These are phyloP conservation scores for Acrodontium crateriforme DNA, from an alignment of 2,329 filamentous ascomycete genomes.

Conservation along the genomic window DNA sequence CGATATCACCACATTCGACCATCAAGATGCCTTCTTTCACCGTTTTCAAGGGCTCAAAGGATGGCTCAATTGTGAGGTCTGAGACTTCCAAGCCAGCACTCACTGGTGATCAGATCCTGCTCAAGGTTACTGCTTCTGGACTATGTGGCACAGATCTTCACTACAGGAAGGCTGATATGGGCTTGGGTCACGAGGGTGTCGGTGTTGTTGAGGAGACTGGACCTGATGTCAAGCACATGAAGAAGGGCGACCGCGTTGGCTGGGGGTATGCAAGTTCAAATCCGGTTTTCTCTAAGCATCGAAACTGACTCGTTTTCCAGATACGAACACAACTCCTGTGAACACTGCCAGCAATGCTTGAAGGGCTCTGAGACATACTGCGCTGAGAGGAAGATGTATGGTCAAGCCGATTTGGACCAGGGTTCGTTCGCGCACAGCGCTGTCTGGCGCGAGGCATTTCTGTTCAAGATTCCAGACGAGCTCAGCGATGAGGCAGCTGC, in stretches of 20 bases:
- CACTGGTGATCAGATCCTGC: constrained; percentile 41
- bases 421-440: constrained; percentile 32
- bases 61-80: constrained; percentile 40
- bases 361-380: constrained; percentile 33
- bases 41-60: constrained; percentile 48
- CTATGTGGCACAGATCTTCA: constrained; percentile 48
- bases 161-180: constrained; percentile 30
- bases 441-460: constrained; percentile 35
- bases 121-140: constrained; percentile 52
- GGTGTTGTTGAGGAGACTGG: constrained; percentile 38
- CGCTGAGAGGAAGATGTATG: constrained; percentile 30
- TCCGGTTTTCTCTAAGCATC: too few species aligned
- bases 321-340: constrained; percentile 32
- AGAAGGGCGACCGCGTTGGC: constrained; percentile 39
- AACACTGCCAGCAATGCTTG: constrained; percentile 32
- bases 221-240: constrained; percentile 31
- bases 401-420: constrained; percentile 31
- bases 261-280: too few species aligned
- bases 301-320: constrained; percentile 19
- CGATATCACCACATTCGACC: too few species aligned
- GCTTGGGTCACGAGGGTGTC: constrained; percentile 41
- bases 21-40: constrained; percentile 36
- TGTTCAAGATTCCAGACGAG: constrained; percentile 33
- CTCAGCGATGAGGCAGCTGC: constrained; percentile 34
- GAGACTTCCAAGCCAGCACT: constrained; percentile 35